Conservation (phyloP, 257 asterid genomes). For the Gardenia jasminoides region DNA sequence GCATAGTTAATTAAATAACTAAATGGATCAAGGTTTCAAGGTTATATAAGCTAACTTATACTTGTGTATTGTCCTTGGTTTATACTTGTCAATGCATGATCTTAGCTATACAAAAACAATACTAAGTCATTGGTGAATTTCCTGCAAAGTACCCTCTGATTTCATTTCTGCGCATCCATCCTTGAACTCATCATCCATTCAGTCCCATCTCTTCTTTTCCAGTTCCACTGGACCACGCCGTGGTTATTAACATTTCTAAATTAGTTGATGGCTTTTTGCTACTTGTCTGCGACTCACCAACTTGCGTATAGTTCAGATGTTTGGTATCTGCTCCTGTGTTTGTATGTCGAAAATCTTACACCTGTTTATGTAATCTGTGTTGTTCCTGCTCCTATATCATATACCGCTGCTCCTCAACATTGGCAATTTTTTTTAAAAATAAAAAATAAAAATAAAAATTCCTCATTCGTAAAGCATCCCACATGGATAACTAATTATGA, state of each 20-base stretch:
- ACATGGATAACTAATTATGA: too few species aligned
- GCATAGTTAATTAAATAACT: too few species aligned
- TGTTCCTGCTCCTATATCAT: neutral
- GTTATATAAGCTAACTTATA: neutral
- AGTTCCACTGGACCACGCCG: neutral
- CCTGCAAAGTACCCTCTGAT: neutral
- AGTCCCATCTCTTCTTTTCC: neutral
- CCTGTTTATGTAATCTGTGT: too few species aligned
- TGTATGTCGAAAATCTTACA: neutral
- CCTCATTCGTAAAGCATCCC: too few species aligned
- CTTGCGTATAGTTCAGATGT: neutral
- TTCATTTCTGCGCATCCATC: neutral
- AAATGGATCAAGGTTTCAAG: neutral
- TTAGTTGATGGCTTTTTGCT: neutral
- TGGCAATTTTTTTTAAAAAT: too few species aligned
- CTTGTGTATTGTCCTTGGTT: neutral
- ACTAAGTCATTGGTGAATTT: neutral
- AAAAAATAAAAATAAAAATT: too few species aligned
- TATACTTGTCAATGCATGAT: neutral
- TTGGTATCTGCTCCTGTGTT: too few species aligned
- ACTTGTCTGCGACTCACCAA: neutral
- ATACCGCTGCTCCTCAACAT: neutral
- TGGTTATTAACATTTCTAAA: too few species aligned
- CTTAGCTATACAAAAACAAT: neutral
- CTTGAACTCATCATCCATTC: neutral